These are phyloP conservation scores for Capsella rubella DNA, from an alignment of 441 rosid species.

Conservation along the genomic window DNA sequence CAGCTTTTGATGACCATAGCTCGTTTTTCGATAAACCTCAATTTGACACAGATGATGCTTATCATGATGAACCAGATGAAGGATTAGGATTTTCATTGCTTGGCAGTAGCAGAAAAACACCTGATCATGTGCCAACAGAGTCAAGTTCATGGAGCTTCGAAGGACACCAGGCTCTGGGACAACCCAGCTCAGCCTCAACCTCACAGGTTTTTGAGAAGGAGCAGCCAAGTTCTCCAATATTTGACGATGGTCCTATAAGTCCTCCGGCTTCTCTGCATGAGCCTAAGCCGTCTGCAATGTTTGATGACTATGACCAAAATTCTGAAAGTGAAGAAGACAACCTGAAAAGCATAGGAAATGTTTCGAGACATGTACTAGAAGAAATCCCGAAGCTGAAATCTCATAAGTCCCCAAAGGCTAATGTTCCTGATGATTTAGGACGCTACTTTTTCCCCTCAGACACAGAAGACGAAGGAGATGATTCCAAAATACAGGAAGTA, in stretches of 20 bases:
- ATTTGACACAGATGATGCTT: constrained; percentile 47
- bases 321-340: constrained; percentile 62
- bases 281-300: constrained; percentile 45
- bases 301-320: constrained; percentile 64
- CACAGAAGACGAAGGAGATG: constrained; percentile 43
- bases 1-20: constrained; percentile 65
- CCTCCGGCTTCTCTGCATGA: constrained; percentile 49
- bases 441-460: constrained; percentile 39
- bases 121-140: constrained; percentile 41
- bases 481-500: constrained; percentile 38
- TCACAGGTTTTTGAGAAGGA: constrained; percentile 46
- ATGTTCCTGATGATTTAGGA: constrained; percentile 43
- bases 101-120: constrained; percentile 42
- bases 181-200: constrained; percentile 43
- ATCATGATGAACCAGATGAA: constrained; percentile 35
- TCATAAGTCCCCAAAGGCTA: constrained; percentile 33
- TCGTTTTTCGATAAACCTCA: constrained; percentile 55
- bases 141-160: constrained; percentile 47
- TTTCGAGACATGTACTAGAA: constrained; percentile 32
- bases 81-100: constrained; percentile 48
- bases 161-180: constrained; percentile 43
- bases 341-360: constrained; percentile 44
- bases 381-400: constrained; percentile 36
- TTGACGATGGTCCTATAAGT: constrained; percentile 52
- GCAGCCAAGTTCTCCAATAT: constrained; percentile 42